Base-by-base conservation (phyloP, 148 eudicot genomes). In the Chenopodium suecicum region DNA sequence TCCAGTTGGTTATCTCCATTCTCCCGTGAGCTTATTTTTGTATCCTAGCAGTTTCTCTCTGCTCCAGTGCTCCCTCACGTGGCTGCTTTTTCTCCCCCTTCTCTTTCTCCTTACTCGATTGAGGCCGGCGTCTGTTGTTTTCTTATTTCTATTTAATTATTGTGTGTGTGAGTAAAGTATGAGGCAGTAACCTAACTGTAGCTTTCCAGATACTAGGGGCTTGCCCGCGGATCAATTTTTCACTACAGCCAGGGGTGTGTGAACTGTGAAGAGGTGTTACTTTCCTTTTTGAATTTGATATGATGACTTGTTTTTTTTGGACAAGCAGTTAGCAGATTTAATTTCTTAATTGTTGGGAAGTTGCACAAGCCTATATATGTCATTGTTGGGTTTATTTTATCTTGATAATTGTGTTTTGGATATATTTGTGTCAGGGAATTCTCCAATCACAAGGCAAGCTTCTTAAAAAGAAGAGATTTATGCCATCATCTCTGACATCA, bases 401-500 rank as follows among this genome's bases (percentile, higher is more conserved):
- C 64, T 78, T 64, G 41, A 67, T 41, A 13, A 4, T 9, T 80
- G 65, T 62, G 70, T 80, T 17, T 70, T 60, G 65, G 79, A 68
- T 74, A n/a, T 63, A 31, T 44, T 79, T 75, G 78, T 34, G 81
- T 70, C 88, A 97, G 99, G 98, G 99, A 63, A 94, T 96, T 65
- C 92, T 92, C 76, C 97, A 94, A 87, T 92, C 98, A 73, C 99
- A 96, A 86, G 99, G 98, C 74, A 89, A 92, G 86, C 82, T 97
- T 64, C 80, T 87, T 32, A 91, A 81, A 70, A 97, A 97, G 84
- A 94, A 94, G 99, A 90, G 92, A 83, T 97, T 97, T 79, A 97
- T 94, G 99, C 99, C 99, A 41, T 94, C 99, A 52, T 97, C 99
- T 16, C 82, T 97, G 85, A 73, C 94, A 74, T 97, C 99, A 50